Conservation (phyloP, 192 early-diverging fungal genomes). For the Phycomyces blakesleeanus region DNA sequence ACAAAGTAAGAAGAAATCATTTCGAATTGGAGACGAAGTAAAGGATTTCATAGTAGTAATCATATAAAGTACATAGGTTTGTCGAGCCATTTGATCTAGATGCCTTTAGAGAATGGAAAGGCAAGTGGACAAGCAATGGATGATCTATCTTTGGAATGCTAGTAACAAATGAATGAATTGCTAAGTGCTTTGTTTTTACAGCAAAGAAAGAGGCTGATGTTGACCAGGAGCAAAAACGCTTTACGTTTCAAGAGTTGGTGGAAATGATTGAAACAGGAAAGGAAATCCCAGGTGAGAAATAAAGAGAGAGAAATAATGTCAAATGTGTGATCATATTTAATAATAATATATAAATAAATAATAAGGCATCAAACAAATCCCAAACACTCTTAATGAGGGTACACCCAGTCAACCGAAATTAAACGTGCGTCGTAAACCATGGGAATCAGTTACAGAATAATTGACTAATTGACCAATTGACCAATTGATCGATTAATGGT, state of each 20-base stretch:
- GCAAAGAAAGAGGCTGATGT: background rate
- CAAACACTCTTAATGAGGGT: constrained; percentile 37
- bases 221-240: constrained; percentile 12
- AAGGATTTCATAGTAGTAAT: background rate
- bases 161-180: background rate
- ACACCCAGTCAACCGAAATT: constrained; percentile 30
- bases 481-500: too few species aligned
- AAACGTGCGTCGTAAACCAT: constrained; percentile 33
- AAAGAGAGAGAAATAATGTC: too few species aligned
- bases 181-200: background rate
- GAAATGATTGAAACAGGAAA: constrained; percentile 40
- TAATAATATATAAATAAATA: constrained; percentile 8
- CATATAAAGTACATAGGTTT: constrained; percentile 22
- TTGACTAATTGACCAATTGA: too few species aligned
- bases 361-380: constrained; percentile 37
- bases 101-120: constrained; percentile 35
- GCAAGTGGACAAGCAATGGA: background rate
- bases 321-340: too few species aligned
- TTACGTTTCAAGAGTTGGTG: constrained; percentile 39
- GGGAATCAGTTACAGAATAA: constrained; percentile 9
- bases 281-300: constrained; percentile 38
- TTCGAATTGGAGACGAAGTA: background rate
- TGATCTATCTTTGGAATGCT: background rate
- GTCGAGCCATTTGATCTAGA: constrained; percentile 28
- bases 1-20: constrained; percentile 29